These are phyloP conservation scores for Rubus parviflorus DNA, from an alignment of 306 rosid genomes.

Conservation along the genomic window DNA sequence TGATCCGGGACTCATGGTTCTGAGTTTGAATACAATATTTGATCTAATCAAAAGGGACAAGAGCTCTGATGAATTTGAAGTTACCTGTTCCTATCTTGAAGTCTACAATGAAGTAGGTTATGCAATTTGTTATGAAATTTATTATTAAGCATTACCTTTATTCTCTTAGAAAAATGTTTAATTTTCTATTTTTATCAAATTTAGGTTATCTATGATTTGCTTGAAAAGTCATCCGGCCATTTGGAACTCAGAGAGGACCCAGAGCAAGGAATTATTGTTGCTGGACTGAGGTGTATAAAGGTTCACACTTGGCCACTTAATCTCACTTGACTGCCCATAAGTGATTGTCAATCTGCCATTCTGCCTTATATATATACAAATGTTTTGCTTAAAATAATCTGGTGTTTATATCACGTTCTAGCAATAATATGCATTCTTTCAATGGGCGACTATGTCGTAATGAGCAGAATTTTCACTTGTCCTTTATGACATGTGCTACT, in stretches of 20 bases:
- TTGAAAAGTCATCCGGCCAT: slow-evolving; percentile 63
- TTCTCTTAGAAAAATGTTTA: background rate
- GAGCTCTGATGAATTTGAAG: slow-evolving; percentile 56
- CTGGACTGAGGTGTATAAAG: slow-evolving; percentile 61
- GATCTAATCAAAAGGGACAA: slow-evolving; percentile 48
- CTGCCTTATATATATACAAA: background rate
- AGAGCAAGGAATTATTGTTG: slow-evolving; percentile 56
- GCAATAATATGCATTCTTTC: background rate
- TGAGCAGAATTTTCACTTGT: slow-evolving; percentile 5
- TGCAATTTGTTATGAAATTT: background rate
- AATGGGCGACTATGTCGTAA: background rate
- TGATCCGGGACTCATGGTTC: slow-evolving; percentile 76
- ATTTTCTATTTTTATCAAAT: slow-evolving; percentile 15
- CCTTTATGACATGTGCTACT: slow-evolving; percentile 8
- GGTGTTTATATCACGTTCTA: background rate
- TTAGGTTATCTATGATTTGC: slow-evolving; percentile 66
- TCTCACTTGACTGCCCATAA: background rate
- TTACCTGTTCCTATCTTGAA: slow-evolving; percentile 67
- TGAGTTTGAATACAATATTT: slow-evolving; percentile 55
- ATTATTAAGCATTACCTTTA: background rate
- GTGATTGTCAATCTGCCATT: slow-evolving; percentile 2
- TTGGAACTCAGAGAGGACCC: slow-evolving; percentile 73
- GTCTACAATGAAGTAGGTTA: slow-evolving; percentile 56
- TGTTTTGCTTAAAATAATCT: background rate
- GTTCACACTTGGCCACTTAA: slow-evolving; percentile 28